Conservation (phyloP, 1,284 basidiomycete species). For the Pisolithus thermaeus region DNA sequence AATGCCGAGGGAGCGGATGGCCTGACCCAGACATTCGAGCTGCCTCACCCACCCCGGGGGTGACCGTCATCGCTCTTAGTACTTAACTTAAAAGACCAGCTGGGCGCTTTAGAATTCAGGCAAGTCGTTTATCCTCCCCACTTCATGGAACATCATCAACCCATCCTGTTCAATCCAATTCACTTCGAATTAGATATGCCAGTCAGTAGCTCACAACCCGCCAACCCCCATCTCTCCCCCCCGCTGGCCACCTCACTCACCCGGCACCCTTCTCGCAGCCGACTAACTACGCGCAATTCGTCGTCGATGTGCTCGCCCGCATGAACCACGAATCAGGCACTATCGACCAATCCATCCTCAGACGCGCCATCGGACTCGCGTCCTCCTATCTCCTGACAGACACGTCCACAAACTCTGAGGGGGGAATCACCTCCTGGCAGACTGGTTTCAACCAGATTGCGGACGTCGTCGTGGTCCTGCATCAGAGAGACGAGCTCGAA, state of each 20-base stretch:
- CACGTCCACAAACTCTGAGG: conserved; percentile 53
- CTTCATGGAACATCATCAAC: conserved; percentile 18
- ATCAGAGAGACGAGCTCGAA: conserved; percentile 57
- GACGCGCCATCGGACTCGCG: conserved; percentile 58
- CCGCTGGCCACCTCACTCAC: background rate
- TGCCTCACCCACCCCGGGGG: too few species aligned
- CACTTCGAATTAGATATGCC: conserved; percentile 27
- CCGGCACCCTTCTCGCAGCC: conserved; percentile 20
- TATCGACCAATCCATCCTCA: conserved; percentile 59
- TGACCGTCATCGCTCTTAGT: too few species aligned
- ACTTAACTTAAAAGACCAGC: too few species aligned
- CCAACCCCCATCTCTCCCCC: too few species aligned
- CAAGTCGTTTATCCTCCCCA: conserved; percentile 2
- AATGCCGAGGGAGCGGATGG: background rate
- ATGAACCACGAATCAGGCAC: conserved; percentile 41
- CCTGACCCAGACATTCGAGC: too few species aligned
- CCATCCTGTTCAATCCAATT: conserved; percentile 14
- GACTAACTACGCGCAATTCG: conserved; percentile 58
- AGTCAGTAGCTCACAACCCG: conserved; percentile 13
- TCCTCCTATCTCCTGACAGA: conserved; percentile 74
- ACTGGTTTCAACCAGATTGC: conserved; percentile 61
- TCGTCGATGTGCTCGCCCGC: conserved; percentile 46
- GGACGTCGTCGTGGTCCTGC: conserved; percentile 64
- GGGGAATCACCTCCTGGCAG: conserved; percentile 56
- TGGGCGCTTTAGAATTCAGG: background rate